Percentiles rank a stretch among this genome's conserved stretches.
phyloP scores from a whole-genome alignment of 352 stramenopile species.

The Phytophthora cactorum region DNA sequence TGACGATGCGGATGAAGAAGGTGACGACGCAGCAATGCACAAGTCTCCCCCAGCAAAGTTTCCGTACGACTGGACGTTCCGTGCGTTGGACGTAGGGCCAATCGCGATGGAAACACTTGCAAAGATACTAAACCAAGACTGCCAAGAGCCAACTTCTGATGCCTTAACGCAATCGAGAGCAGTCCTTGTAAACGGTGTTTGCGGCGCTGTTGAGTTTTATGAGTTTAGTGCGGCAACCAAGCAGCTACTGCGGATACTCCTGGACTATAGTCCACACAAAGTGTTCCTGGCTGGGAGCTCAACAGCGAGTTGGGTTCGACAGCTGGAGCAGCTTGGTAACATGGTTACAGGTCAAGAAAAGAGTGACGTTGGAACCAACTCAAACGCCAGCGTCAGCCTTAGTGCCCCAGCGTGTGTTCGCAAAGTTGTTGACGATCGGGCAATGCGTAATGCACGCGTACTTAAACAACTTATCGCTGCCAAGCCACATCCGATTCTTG shows the following conservation, averaged over 20 bases:
- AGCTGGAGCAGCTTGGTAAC: conserved; percentile 19
- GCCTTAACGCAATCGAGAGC: background rate
- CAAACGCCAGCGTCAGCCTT: background rate
- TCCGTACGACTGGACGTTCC: conserved; percentile 63
- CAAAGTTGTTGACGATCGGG: conserved; percentile 34
- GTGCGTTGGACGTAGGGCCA: conserved; percentile 69
- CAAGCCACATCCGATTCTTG: conserved; percentile 47
- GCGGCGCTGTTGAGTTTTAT: conserved; percentile 59
- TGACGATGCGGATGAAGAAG: conserved; percentile 45
- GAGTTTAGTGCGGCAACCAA: conserved; percentile 57
- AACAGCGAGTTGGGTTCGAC: conserved; percentile 33
- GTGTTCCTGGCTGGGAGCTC: conserved; percentile 36
- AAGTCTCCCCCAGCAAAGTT: conserved; percentile 21
- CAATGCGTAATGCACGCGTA: conserved; percentile 40
- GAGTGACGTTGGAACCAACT: background rate
- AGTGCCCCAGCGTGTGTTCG: background rate
- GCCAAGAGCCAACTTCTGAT: background rate
- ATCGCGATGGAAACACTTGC: conserved; percentile 50
- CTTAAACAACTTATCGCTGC: conserved; percentile 51
- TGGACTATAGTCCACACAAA: background rate
- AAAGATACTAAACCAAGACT: conserved; percentile 3
- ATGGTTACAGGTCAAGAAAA: conserved; percentile 1
- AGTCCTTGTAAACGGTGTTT: conserved; percentile 59
- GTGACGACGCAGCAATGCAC: background rate
- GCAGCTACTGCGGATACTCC: conserved; percentile 27